These are phyloP conservation scores for Oxytropis ochrocephala DNA, from an alignment of 306 rosid genomes.

Conservation along the genomic window DNA sequence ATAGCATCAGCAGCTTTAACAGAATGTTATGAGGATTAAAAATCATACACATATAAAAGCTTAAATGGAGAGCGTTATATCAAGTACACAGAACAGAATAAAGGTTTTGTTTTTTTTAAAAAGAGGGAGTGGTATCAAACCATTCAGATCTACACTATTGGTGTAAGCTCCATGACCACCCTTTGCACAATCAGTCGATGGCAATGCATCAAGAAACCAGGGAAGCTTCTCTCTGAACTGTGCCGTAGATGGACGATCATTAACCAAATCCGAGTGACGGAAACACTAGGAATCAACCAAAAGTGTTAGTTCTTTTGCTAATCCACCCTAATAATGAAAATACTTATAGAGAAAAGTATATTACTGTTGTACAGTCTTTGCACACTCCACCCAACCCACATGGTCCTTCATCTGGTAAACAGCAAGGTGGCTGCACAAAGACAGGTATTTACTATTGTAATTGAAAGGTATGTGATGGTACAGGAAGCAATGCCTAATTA, in stretches of 20 bases:
- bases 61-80: neutral
- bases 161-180: constrained; percentile 99
- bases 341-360: constrained; percentile 21
- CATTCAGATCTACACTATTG: constrained; percentile 85
- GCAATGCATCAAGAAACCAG: constrained; percentile 92
- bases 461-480: constrained; percentile 12
- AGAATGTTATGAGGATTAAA: neutral
- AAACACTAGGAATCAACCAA: constrained; percentile 65
- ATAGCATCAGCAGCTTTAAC: neutral
- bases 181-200: constrained; percentile 99
- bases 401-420: constrained; percentile 74
- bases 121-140: constrained; percentile 35
- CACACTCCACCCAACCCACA: constrained; percentile 88
- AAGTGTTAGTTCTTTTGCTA: constrained; percentile 30
- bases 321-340: constrained; percentile 8
- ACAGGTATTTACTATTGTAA: constrained; percentile 24
- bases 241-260: constrained; percentile 84
- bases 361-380: constrained; percentile 93
- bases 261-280: constrained; percentile 83
- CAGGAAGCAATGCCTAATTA: constrained; percentile 13
- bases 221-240: constrained; percentile 97
- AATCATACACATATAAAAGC: neutral
- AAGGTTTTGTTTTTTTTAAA: neutral
- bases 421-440: constrained; percentile 82
- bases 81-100: constrained; percentile 11